These are phyloP conservation scores for Glycyrrhiza uralensis DNA, from an alignment of 306 rosid genomes.

Conservation along the genomic window DNA sequence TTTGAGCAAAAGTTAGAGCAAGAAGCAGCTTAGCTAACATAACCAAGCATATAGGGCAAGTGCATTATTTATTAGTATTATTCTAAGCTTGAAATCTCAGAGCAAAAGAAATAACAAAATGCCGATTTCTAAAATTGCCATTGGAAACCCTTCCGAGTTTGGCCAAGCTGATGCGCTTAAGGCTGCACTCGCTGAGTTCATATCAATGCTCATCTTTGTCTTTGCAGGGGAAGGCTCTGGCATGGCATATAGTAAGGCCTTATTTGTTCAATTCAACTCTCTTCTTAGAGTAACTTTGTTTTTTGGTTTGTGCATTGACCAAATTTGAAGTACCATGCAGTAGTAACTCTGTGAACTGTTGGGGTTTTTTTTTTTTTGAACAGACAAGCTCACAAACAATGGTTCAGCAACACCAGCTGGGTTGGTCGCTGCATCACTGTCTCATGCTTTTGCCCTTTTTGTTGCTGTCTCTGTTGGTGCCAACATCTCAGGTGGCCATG, in stretches of 20 bases:
- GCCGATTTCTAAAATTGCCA: slow-evolving; percentile 55
- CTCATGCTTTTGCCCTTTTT: slow-evolving; percentile 70
- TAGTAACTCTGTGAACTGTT: neutral
- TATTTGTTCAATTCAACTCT: neutral
- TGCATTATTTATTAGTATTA: neutral
- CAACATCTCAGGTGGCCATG: slow-evolving; percentile 79
- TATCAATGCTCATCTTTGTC: slow-evolving; percentile 70
- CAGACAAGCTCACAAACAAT: slow-evolving; percentile 60
- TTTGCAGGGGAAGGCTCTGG: slow-evolving; percentile 83
- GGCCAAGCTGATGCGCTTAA: slow-evolving; percentile 47
- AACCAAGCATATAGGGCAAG: neutral
- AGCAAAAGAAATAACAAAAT: slow-evolving; percentile 20
- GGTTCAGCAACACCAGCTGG: slow-evolving; percentile 71
- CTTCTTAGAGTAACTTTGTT: neutral
- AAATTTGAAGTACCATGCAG: neutral
- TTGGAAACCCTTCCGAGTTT: slow-evolving; percentile 52
- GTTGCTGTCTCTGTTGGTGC: slow-evolving; percentile 74
- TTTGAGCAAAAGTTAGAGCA: neutral
- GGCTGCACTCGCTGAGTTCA: slow-evolving; percentile 73
- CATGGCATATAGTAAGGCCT: slow-evolving; percentile 61
- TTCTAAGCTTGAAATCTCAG: neutral
- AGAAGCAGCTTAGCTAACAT: neutral
- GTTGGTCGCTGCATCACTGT: slow-evolving; percentile 59
- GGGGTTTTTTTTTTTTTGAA: slow-evolving; percentile 5
- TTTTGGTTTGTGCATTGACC: neutral